Percentiles rank a stretch among this genome's conserved stretches.
Conservation (phyloP, 2,329 filamentous ascomycete genomes). For the Emericellopsis atlantica region DNA sequence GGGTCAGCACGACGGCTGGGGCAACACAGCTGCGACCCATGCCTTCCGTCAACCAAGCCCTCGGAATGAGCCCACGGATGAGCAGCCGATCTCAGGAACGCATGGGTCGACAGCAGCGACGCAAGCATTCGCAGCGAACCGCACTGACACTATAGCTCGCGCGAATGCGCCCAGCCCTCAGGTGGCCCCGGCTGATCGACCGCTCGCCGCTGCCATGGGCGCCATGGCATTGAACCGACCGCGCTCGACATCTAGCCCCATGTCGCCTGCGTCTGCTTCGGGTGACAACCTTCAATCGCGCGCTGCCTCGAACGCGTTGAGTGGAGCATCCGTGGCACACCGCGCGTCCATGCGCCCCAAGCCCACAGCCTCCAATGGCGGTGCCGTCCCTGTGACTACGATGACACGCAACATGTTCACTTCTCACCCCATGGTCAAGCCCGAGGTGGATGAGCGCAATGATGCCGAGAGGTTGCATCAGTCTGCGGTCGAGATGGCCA, state of each 20-base stretch:
- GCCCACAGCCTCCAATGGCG: constrained; percentile 42
- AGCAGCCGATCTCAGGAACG: constrained; percentile 7
- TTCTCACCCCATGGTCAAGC: constrained; percentile 56
- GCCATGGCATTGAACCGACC: constrained; percentile 53
- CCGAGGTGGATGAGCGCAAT: constrained; percentile 62
- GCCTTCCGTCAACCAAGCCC: constrained; percentile 36
- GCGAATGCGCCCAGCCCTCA: constrained; percentile 8
- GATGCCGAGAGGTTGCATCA: constrained; percentile 63
- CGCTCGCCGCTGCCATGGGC: constrained; percentile 63
- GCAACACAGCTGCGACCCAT: constrained; percentile 57
- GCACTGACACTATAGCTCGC: constrained; percentile 14
- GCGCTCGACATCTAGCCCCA: constrained; percentile 52
- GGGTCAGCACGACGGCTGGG: constrained; percentile 27
- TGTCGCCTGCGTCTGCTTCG: constrained; percentile 10
- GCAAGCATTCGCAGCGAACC: constrained; percentile 23
- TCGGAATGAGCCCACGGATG: constrained; percentile 6
- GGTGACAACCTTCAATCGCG: constrained; percentile 32
- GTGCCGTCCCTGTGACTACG: constrained; percentile 54
- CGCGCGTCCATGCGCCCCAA: constrained; percentile 31
- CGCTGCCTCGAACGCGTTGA: constrained; percentile 55
- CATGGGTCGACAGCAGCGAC: constrained; percentile 17
- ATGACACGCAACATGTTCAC: constrained; percentile 68
- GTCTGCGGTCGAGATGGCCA: constrained; percentile 81
- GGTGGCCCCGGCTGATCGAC: constrained; percentile 40
- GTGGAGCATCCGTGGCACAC: constrained; percentile 59